A percentile compares a stretch with the other conserved stretches of the same genome.
phyloP scores from a whole-genome alignment of 2,329 filamentous ascomycete genomes.

The Pestalotiopsis sp. region DNA sequence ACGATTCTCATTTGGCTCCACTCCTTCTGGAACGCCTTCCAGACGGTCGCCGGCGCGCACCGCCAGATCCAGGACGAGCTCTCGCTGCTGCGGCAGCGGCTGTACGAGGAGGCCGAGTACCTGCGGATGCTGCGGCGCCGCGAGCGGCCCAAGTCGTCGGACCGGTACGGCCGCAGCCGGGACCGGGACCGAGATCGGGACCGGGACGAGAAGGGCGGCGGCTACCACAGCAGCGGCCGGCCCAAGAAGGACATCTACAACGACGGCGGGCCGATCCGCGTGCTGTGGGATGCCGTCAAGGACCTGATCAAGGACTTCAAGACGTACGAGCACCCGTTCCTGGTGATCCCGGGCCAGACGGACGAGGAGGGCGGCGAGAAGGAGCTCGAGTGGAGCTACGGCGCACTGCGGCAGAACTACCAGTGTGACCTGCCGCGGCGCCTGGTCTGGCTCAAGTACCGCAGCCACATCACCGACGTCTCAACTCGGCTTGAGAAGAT shows the following conservation, averaged over 20 bases:
- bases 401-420: constrained; percentile 7
- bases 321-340: constrained; percentile 4
- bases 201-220: neutral
- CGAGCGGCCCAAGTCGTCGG: neutral
- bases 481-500: neutral
- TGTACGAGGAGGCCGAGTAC: constrained; percentile 10
- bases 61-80: constrained; percentile 13
- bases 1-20: constrained; percentile 11
- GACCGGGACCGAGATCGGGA: neutral
- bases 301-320: constrained; percentile 13
- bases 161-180: neutral
- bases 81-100: constrained; percentile 5
- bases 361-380: constrained; percentile 4
- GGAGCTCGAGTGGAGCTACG: constrained; percentile 12
- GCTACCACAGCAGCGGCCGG: neutral
- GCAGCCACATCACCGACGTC: neutral
- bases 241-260: neutral
- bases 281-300: constrained; percentile 4
- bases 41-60: constrained; percentile 1
- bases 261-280: constrained; percentile 3
- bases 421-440: neutral
- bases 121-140: constrained; percentile 1
- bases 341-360: constrained; percentile 3
- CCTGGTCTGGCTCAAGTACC: constrained; percentile 7
- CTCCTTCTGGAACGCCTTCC: constrained; percentile 10